Conservation (phyloP, 2,329 filamentous ascomycete genomes). For the Pezicula radicicola region DNA sequence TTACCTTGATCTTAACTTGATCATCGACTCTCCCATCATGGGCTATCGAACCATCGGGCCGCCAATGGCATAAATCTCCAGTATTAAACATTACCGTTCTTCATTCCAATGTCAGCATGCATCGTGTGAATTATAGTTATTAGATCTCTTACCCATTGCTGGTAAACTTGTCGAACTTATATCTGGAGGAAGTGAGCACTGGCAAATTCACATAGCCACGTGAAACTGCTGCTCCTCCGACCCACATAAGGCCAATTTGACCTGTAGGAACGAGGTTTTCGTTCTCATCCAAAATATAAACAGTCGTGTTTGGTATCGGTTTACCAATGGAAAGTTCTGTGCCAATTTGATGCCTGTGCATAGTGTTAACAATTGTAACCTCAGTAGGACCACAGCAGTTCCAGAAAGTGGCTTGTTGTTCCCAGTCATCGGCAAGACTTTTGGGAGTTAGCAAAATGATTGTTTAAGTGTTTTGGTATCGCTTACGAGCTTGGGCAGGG, state of each 20-base stretch:
- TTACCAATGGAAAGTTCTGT: conserved; percentile 48
- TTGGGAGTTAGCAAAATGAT: conserved; percentile 2
- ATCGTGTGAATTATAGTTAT: background rate
- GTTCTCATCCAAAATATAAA: conserved; percentile 41
- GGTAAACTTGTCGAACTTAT: conserved; percentile 47
- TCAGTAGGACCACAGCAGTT: conserved; percentile 61
- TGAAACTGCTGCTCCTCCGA: conserved; percentile 35
- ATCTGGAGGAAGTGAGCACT: conserved; percentile 44
- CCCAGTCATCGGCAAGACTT: conserved; percentile 54
- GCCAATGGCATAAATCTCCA: conserved; percentile 55
- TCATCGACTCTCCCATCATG: conserved; percentile 57
- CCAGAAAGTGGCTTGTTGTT: conserved; percentile 43
- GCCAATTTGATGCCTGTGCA: conserved; percentile 46
- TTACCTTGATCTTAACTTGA: conserved; percentile 57
- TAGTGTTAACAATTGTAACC: conserved; percentile 57
- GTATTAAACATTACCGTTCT: conserved; percentile 56
- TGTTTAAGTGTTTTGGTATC: conserved; percentile 5
- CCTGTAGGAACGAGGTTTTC: conserved; percentile 35
- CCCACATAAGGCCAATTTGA: conserved; percentile 38
- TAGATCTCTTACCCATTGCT: conserved; percentile 42
- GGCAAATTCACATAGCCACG: conserved; percentile 32
- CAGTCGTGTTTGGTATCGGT: conserved; percentile 53
- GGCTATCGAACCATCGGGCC: conserved; percentile 48
- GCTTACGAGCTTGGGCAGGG: conserved; percentile 42
- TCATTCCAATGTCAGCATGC: background rate